Conservation (phyloP, 805 yeast genomes). For the Soucietia sequanensis region DNA sequence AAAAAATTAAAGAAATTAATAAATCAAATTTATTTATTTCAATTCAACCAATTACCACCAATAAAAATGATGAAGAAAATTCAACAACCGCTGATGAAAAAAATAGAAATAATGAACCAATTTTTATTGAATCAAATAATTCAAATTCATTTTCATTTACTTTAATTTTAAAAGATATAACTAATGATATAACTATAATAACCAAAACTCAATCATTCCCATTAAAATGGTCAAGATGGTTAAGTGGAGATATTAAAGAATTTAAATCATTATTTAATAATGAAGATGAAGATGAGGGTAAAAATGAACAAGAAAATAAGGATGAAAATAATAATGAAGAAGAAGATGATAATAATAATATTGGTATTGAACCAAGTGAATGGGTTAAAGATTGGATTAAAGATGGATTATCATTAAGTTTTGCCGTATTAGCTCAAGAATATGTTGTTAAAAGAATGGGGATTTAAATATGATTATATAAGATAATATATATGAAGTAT, state of each 20-base stretch:
- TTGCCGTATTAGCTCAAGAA: constrained; percentile 87
- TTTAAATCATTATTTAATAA: constrained; percentile 13
- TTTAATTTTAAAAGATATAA: constrained; percentile 71
- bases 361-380: constrained; percentile 36
- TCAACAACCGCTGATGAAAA: constrained; percentile 9
- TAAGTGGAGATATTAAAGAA: constrained; percentile 45
- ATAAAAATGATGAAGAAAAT: constrained; percentile 31
- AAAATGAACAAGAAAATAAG: constrained; percentile 13
- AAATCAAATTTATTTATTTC: constrained; percentile 68
- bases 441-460: constrained; percentile 93
- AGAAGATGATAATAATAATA: constrained; percentile 24
- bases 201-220: constrained; percentile 92
- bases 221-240: constrained; percentile 88
- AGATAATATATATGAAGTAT: too few relatives aligned
- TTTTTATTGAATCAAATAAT: constrained; percentile 45
- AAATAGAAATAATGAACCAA: constrained; percentile 22
- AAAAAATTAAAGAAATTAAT: constrained; percentile 20
- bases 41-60: constrained; percentile 56
- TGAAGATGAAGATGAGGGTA: constrained; percentile 22
- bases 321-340: constrained; percentile 12
- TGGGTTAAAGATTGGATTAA: constrained; percentile 47
- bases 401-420: constrained; percentile 67
- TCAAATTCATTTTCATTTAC: constrained; percentile 70
- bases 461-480: too few relatives aligned
- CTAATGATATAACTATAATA: constrained; percentile 69